Conservation (phyloP, 2,329 filamentous ascomycete species). For the Cadophora gregata region DNA sequence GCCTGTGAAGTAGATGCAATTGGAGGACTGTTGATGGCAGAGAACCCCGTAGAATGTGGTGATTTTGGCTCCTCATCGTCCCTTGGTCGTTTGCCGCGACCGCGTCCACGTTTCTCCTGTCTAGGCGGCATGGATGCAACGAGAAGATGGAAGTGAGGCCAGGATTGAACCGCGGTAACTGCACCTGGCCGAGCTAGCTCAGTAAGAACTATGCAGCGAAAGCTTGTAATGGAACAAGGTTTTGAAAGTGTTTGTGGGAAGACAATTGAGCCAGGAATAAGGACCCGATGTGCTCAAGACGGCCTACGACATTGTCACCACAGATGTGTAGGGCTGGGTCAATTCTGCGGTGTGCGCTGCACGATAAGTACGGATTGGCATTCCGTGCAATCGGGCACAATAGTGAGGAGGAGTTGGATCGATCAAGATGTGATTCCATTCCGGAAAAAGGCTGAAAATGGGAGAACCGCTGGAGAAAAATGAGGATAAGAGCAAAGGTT, state of each 20-base stretch:
- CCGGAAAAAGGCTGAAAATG: neutral
- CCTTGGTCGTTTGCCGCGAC: constrained; percentile 24
- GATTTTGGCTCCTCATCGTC: constrained; percentile 1
- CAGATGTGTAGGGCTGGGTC: neutral
- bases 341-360: neutral
- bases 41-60: neutral
- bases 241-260: constrained; percentile 1
- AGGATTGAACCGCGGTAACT: neutral
- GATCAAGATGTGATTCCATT: neutral
- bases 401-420: neutral
- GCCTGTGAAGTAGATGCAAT: neutral
- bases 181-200: neutral
- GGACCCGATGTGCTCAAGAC: neutral
- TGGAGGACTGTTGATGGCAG: constrained; percentile 1
- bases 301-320: neutral
- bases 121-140: constrained; percentile 18
- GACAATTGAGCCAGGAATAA: neutral
- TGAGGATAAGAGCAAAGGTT: neutral
- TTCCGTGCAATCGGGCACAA: neutral
- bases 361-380: neutral
- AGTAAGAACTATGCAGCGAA: neutral
- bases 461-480: neutral
- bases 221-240: neutral
- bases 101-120: constrained; percentile 14
- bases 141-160: neutral